Evolutionary conservation across 352 stramenopile species (phyloP).

Genomic region (Pythium sp.): DNA sequence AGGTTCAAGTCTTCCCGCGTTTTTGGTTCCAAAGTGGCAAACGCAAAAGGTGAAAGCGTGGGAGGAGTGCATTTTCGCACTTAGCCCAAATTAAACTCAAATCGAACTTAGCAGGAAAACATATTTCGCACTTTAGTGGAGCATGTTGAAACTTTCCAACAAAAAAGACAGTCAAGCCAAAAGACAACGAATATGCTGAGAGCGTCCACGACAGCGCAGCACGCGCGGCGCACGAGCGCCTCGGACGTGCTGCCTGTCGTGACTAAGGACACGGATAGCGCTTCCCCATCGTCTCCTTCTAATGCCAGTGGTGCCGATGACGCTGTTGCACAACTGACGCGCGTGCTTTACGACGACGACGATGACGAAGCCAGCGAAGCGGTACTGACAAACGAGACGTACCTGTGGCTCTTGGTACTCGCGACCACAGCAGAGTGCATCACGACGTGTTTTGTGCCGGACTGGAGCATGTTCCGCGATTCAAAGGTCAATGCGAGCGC

Average conservation of each 20-base stretch:
- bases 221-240: constrained; percentile 5
- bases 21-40: constrained; percentile 2
- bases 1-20: background rate
- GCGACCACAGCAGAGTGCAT: constrained; percentile 70
- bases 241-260: constrained; percentile 12
- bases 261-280: background rate
- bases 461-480: constrained; percentile 31
- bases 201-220: constrained; percentile 10
- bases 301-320: background rate
- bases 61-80: background rate
- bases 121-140: background rate
- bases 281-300: background rate
- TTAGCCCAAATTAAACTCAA: background rate
- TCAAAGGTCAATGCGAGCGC: constrained; percentile 60
- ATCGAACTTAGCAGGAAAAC: background rate
- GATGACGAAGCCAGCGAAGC: constrained; percentile 27
- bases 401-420: constrained; percentile 71
- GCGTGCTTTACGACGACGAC: constrained; percentile 11
- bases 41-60: constrained; percentile 1
- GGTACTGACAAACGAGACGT: constrained; percentile 42
- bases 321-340: background rate
- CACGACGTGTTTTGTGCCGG: constrained; percentile 74
- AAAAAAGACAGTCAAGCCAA: background rate
- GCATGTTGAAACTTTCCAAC: background rate
- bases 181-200: constrained; percentile 8